Conservation (phyloP, 139 green algal genomes). For the Chlorella sorokiniana region DNA sequence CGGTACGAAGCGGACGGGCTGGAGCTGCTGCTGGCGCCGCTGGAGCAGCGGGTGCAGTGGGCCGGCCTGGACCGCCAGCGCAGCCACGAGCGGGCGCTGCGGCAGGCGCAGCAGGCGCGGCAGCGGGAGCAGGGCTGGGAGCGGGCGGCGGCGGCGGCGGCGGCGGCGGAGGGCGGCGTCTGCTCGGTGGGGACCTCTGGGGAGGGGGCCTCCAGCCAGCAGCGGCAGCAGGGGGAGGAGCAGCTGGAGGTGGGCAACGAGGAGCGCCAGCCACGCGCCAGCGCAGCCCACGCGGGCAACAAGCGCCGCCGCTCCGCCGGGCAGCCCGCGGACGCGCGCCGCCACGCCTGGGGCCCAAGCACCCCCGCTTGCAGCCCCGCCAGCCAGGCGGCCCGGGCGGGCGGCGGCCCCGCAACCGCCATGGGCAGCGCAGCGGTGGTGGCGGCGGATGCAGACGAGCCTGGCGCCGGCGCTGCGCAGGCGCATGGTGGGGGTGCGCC, state of each 20-base stretch:
- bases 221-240: neutral
- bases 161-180: too few species aligned
- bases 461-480: neutral
- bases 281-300: too few species aligned
- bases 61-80: neutral
- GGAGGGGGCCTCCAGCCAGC: too few species aligned
- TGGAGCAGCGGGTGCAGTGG: neutral
- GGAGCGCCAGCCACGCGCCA: too few species aligned
- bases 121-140: neutral
- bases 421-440: neutral
- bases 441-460: neutral
- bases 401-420: too few species aligned
- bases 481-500: too few species aligned
- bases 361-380: too few species aligned
- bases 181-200: too few species aligned
- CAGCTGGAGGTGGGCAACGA: neutral
- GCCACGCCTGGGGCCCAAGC: too few species aligned
- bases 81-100: neutral
- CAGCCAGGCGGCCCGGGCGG: too few species aligned
- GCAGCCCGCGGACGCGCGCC: too few species aligned
- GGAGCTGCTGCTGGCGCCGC: neutral
- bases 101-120: neutral
- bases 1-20: neutral
- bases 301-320: too few species aligned
- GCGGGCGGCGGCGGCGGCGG: neutral